A percentile compares a stretch with the other conserved stretches of the same genome.
phyloP scores from a whole-genome alignment of 495 filamentous ascomycete genomes.

The Talaromyces adpressus region DNA sequence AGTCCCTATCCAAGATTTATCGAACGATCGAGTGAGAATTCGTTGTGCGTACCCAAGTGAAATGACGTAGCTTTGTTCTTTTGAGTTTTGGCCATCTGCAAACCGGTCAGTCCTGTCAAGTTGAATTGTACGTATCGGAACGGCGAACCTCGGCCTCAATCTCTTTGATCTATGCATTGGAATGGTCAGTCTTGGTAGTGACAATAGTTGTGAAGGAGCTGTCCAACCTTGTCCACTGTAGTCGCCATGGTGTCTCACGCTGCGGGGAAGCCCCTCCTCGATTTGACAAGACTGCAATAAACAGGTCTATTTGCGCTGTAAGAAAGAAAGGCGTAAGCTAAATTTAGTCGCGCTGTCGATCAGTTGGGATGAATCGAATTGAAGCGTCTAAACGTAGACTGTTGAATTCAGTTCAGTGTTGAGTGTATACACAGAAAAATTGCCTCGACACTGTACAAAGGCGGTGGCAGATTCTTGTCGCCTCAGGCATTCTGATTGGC shows the following conservation, averaged over 20 bases:
- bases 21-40: neutral
- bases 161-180: conserved; percentile 75
- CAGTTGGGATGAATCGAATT: neutral
- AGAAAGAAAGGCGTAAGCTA: neutral
- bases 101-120: conserved; percentile 14
- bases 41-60: conserved; percentile 49
- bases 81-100: conserved; percentile 86
- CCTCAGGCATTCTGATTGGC: conserved; percentile 19
- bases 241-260: conserved; percentile 69
- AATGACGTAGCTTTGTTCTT: conserved; percentile 98
- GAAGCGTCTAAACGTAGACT: neutral
- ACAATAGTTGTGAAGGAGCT: neutral
- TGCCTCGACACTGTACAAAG: neutral
- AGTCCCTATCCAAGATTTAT: neutral
- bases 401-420: neutral
- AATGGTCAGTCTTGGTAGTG: conserved; percentile 7
- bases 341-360: too few relatives aligned
- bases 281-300: neutral
- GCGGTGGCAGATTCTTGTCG: neutral
- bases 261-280: neutral
- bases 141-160: conserved; percentile 84
- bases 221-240: conserved; percentile 84
- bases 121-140: conserved; percentile 8
- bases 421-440: neutral
- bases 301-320: neutral